Conservation (phyloP, 495 filamentous ascomycete genomes). For the Haplographium delicatum region DNA sequence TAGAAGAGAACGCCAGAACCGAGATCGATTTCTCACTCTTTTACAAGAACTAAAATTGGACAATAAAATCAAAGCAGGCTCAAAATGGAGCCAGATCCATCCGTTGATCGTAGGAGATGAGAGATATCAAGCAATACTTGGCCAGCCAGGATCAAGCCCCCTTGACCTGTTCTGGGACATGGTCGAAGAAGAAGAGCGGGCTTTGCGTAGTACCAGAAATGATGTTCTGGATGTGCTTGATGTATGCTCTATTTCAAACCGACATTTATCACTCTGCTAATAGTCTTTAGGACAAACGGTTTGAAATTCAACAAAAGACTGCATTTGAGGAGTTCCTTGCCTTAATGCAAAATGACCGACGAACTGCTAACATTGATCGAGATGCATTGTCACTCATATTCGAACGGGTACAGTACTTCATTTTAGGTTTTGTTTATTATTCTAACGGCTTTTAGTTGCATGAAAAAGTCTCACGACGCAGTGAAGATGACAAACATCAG, state of each 20-base stretch:
- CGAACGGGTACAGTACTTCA: slow-evolving; percentile 49
- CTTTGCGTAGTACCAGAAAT: slow-evolving; percentile 73
- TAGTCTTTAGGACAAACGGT: slow-evolving; percentile 69
- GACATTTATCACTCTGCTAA: slow-evolving; percentile 24
- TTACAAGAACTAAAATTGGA: slow-evolving; percentile 66
- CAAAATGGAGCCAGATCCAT: slow-evolving; percentile 83
- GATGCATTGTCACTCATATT: slow-evolving; percentile 76
- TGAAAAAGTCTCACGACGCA: slow-evolving; percentile 65
- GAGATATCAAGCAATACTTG: slow-evolving; percentile 79
- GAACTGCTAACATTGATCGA: slow-evolving; percentile 74
- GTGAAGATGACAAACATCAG: slow-evolving; percentile 79
- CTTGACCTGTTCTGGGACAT: slow-evolving; percentile 96
- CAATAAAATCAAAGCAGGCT: slow-evolving; percentile 84
- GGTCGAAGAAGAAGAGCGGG: slow-evolving; percentile 87
- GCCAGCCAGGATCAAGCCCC: slow-evolving; percentile 82
- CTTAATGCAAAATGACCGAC: slow-evolving; percentile 73
- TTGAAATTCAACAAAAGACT: slow-evolving; percentile 81
- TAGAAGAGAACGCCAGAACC: slow-evolving; percentile 75
- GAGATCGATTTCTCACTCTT: slow-evolving; percentile 72
- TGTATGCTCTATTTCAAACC: slow-evolving; percentile 49
- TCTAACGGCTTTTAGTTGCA: slow-evolving; percentile 51
- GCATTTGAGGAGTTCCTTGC: slow-evolving; percentile 79
- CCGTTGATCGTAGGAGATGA: slow-evolving; percentile 75
- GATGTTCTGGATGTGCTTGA: slow-evolving; percentile 87
- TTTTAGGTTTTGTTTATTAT: slow-evolving; percentile 18